phyloP scores from a whole-genome alignment of 2,329 filamentous ascomycete genomes.

The Calonectria pteridis region DNA sequence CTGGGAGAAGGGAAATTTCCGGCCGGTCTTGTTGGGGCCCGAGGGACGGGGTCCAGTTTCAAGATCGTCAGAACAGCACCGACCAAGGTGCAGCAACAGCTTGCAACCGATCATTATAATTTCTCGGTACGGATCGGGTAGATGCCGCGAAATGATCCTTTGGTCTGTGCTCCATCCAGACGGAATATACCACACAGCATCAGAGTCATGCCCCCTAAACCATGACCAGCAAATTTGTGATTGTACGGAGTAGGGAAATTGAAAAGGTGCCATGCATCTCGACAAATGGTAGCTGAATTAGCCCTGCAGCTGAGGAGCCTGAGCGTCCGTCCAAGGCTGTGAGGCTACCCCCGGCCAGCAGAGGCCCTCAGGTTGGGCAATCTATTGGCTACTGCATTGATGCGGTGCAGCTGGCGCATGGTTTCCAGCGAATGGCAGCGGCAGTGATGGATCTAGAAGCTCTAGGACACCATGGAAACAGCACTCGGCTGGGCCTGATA shows the following conservation, averaged over 20 bases:
- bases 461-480: conserved; percentile 14
- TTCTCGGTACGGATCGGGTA: conserved; percentile 8
- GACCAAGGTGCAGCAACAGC: not conserved
- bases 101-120: not conserved
- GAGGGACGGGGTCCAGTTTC: not conserved
- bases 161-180: not conserved
- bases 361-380: conserved; percentile 25
- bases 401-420: conserved; percentile 24
- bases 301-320: conserved; percentile 1
- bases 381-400: conserved; percentile 33
- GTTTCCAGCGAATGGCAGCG: conserved; percentile 18
- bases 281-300: not conserved
- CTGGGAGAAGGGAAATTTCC: not conserved
- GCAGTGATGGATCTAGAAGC: not conserved
- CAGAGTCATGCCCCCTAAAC: not conserved
- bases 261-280: conserved; percentile 6
- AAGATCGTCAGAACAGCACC: not conserved
- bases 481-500: conserved; percentile 11
- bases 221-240: not conserved
- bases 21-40: not conserved
- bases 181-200: not conserved
- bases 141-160: not conserved
- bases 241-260: not conserved
- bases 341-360: conserved; percentile 23
- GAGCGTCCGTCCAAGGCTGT: not conserved